Conservation (phyloP, 306 rosid species). For the Rubus parviflorus region DNA sequence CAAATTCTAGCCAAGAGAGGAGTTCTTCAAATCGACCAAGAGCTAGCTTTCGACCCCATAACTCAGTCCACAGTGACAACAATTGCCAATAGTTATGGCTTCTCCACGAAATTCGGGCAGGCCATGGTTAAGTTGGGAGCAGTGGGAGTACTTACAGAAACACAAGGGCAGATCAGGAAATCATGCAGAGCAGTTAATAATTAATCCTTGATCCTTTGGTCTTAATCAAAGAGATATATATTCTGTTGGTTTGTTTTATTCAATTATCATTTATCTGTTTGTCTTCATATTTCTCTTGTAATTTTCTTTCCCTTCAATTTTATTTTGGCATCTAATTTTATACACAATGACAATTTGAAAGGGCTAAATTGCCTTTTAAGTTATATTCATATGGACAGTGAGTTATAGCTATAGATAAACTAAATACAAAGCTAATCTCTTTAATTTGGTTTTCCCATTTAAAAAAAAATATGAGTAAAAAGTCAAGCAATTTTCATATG, state of each 20-base stretch:
- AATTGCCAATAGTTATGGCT: constrained; percentile 1
- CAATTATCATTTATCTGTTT: background rate
- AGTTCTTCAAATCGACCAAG: constrained; percentile 48
- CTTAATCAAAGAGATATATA: background rate
- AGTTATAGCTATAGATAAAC: background rate
- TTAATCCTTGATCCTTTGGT: background rate
- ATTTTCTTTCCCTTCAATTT: background rate
- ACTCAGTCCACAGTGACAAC: constrained; percentile 11
- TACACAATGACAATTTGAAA: background rate
- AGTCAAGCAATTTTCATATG: too few species aligned
- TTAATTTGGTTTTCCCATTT: too few species aligned
- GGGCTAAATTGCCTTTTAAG: background rate
- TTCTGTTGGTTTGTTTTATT: background rate
- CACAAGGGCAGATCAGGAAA: constrained; percentile 33
- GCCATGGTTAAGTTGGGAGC: constrained; percentile 49
- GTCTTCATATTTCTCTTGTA: background rate
- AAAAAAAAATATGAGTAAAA: too few species aligned
- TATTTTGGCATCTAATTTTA: background rate
- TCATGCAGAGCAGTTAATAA: constrained; percentile 25
- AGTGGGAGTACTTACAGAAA: constrained; percentile 22
- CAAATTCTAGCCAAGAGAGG: constrained; percentile 25
- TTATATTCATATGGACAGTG: background rate
- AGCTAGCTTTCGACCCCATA: constrained; percentile 14
- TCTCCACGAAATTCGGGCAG: constrained; percentile 21
- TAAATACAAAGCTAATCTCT: too few species aligned